Evolutionary conservation across 2,329 filamentous ascomycete species (phyloP), one percentile per base, ranked within the genome.

Genomic region (Xylariaceae sp.): DNA sequence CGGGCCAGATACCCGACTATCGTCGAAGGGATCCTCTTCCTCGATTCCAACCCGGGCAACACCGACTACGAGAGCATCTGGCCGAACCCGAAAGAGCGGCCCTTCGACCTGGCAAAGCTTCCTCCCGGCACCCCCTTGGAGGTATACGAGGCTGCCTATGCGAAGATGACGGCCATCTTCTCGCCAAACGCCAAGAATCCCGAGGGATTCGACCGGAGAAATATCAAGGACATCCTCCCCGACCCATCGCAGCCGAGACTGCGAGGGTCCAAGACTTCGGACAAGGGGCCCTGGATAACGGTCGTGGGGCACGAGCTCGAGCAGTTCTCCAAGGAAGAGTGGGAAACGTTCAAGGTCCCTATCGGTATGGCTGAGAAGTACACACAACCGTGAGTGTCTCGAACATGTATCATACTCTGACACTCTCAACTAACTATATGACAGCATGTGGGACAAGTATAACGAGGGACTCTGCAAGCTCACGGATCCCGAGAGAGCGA

Each of bases 11-110:
- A 56, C 21, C 53, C 57, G 9, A 47, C 35, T 1, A 44, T 50
- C 13, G 50, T 54, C 9, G 43, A 53, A 13, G 57, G 54, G 4
- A 47, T 59, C 9, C 41, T 62, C 2, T 48, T 59, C 33, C 51
- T 62, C 3, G 59, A 62, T 27, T 60, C 59, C 1, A 60, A 60
- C 19, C 58, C 59, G 2, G 48, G 50, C 9, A 60, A 60, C 24
- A 46, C 41, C n/a, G 50, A 59, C 27, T 60, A 56, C 26, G 52
- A 38, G 2, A 43, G 41, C n/a, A 54, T 58, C 17, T 47, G 50
- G 43, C 57, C 57, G 2, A 53, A 59, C 30, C 55, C 57, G 3
- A 47, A 50, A 15, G 43, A 49, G 24, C 46, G 5, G 44, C 41
- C 8, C 21, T 57, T 59, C 35, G 36, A 58, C 38, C 45, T 49